Base-by-base conservation (phyloP, 257 asterid genomes). In the Solanum medicagineum region DNA sequence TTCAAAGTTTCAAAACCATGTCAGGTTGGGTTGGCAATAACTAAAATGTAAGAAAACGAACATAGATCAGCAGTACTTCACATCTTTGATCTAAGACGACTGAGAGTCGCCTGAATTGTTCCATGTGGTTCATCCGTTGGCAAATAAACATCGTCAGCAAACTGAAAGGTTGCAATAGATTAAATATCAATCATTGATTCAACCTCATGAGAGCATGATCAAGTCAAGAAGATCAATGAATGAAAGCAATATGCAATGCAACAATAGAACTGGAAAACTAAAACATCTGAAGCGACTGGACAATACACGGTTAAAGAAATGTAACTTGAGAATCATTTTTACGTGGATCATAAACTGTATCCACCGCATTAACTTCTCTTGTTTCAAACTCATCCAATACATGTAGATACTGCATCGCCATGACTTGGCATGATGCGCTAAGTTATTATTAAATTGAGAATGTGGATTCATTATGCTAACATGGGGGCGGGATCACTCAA, bases 81-180 rank as follows among this genome's bases (percentile, higher is more conserved):
- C 93, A 97, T 87, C 90, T 92, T 97, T 1, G 98, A 97, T 51
- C 86, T 91, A 60, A 87, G 83, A 89, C 98, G 98, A 84, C 94
- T 92, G 59, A 95, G 89, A 83, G 91, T 93, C 16, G 98, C 99
- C 92, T 97, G 97, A 54, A 95, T 97, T 16, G 98, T 86, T 60
- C 99, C 99, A 17, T 95, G 99, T 20, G 98, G 99, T 89, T 97
- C 97, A 85, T 97, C 99, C 13, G 96, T 93, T 22, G 99, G 99
- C 82, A 95, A 85, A 86, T 81, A 97, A 10, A 95, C 98, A 81
- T 97, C 99, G 80, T 97, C 97, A 81, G 89, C 97, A 86, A 97
- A 97, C 99, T 97, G 94, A 80, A 87, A 55, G 59, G 32, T 70
- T 13, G 32, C 13, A 17, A 53, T 24, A 66, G 49, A 40, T 24